A percentile compares a stretch with the other conserved stretches of the same genome.
These are phyloP conservation scores for Tolypocladium cylindrosporum DNA, from an alignment of 2,329 filamentous ascomycete genomes.

Conservation along the genomic window DNA sequence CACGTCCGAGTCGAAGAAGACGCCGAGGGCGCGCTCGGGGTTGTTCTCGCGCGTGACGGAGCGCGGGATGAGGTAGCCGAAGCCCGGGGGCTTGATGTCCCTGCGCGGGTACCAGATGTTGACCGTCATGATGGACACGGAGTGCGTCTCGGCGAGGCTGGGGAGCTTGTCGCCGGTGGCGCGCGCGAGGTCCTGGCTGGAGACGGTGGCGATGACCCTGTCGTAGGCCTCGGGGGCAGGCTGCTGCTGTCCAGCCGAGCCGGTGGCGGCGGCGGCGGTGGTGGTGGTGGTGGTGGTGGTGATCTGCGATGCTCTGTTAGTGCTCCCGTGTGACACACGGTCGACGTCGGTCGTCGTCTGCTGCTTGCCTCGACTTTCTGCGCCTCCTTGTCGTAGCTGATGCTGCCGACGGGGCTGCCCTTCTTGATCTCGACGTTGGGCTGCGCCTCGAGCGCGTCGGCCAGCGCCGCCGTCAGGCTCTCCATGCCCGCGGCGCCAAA, in stretches of 20 bases:
- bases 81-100: constrained; percentile 57
- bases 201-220: constrained; percentile 57
- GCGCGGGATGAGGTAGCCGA: constrained; percentile 86
- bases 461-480: constrained; percentile 46
- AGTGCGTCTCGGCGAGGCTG: constrained; percentile 42
- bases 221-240: constrained; percentile 25
- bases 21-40: constrained; percentile 74
- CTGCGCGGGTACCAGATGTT: constrained; percentile 73
- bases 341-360: no score
- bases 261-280: no score
- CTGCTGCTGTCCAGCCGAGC: not conserved
- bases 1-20: constrained; percentile 78
- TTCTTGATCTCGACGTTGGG: constrained; percentile 51
- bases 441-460: constrained; percentile 35
- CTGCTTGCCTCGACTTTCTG: constrained; percentile 31
- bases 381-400: constrained; percentile 28
- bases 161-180: constrained; percentile 30
- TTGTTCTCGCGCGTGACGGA: constrained; percentile 62
- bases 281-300: not conserved
- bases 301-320: not conserved
- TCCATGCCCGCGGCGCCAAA: constrained; percentile 49
- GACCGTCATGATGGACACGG: constrained; percentile 81
- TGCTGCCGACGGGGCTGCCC: constrained; percentile 33
- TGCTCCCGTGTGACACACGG: not conserved
- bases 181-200: constrained; percentile 32